phyloP scores from a whole-genome alignment of 257 asterid species.

The Solanum clarkiae region DNA sequence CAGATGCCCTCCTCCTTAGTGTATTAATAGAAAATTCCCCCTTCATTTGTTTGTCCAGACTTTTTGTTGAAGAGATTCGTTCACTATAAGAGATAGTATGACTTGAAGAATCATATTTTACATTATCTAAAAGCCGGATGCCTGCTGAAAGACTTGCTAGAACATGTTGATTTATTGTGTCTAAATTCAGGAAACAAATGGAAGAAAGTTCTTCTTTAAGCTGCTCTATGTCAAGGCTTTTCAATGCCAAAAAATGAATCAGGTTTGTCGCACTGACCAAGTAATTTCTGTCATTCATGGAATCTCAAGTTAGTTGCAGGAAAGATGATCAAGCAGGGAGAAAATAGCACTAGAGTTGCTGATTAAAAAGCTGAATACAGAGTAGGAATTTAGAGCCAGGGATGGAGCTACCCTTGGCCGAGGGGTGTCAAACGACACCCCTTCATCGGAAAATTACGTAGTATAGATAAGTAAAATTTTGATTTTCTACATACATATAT shows the following conservation, averaged over 20 bases:
- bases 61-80: constrained; percentile 14
- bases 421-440: no score
- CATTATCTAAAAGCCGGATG: constrained; percentile 30
- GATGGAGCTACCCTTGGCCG: no score
- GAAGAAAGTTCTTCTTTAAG: constrained; percentile 48
- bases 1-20: constrained; percentile 31
- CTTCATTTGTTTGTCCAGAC: constrained; percentile 13
- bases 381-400: neutral
- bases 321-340: neutral
- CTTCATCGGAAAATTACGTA: no score
- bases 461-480: no score
- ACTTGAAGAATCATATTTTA: constrained; percentile 21
- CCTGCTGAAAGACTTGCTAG: constrained; percentile 57
- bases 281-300: constrained; percentile 35
- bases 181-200: constrained; percentile 40
- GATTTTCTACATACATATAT: no score
- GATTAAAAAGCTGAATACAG: neutral
- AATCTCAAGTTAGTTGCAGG: neutral
- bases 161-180: constrained; percentile 39
- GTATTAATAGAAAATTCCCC: constrained; percentile 26
- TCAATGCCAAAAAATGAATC: constrained; percentile 52
- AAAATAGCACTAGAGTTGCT: neutral
- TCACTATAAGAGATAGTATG: constrained; percentile 8
- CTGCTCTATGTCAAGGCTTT: constrained; percentile 41
- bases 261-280: constrained; percentile 41